These are phyloP conservation scores for Globisporangium recalcitrans DNA, from an alignment of 352 stramenopile species.

Conservation along the genomic window DNA sequence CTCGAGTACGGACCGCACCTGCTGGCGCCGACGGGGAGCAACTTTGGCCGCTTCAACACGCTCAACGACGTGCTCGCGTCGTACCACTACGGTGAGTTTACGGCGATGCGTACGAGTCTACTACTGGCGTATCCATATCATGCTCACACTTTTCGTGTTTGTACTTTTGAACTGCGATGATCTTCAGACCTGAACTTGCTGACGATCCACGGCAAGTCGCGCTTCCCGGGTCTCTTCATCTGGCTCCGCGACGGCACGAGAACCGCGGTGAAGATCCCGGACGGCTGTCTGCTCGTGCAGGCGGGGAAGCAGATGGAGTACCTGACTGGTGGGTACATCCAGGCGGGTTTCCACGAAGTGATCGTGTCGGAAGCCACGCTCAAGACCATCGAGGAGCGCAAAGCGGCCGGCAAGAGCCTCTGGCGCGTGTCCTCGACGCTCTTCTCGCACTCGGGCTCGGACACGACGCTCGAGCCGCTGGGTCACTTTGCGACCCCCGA, in stretches of 20 bases:
- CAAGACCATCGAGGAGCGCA: slow-evolving; percentile 64
- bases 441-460: slow-evolving; percentile 89
- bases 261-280: slow-evolving; percentile 82
- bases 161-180: neutral
- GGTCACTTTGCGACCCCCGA: slow-evolving; percentile 74
- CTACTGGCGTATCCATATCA: neutral
- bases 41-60: slow-evolving; percentile 77
- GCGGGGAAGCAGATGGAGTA: slow-evolving; percentile 92
- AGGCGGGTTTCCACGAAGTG: slow-evolving; percentile 92
- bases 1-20: slow-evolving; percentile 88
- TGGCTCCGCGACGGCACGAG: slow-evolving; percentile 88
- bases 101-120: neutral
- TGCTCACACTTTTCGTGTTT: neutral
- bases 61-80: slow-evolving; percentile 85
- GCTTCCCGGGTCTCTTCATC: slow-evolving; percentile 88
- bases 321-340: slow-evolving; percentile 87
- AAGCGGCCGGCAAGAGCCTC: slow-evolving; percentile 63
- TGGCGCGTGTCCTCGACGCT: slow-evolving; percentile 91
- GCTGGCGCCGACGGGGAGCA: slow-evolving; percentile 87
- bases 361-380: slow-evolving; percentile 75
- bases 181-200: slow-evolving; percentile 87
- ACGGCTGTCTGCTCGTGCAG: slow-evolving; percentile 86
- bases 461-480: slow-evolving; percentile 81
- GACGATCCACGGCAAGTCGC: slow-evolving; percentile 91
- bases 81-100: slow-evolving; percentile 81